These are phyloP conservation scores for Alternaria atra DNA, from an alignment of 2,329 filamentous ascomycete species.

Conservation along the genomic window DNA sequence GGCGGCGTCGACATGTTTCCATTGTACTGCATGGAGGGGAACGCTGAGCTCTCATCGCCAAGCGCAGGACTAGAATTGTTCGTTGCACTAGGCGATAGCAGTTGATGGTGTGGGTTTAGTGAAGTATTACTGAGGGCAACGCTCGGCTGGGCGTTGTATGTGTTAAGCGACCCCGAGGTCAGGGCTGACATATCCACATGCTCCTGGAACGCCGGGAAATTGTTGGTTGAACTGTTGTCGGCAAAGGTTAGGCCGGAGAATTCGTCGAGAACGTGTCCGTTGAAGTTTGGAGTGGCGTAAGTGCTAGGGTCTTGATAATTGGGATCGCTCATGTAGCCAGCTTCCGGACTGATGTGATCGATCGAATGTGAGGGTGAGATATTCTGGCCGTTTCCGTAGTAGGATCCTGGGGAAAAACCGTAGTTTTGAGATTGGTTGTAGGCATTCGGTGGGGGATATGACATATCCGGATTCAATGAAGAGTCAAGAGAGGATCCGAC, in stretches of 20 bases:
- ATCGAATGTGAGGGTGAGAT: conserved; percentile 51
- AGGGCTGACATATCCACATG: conserved; percentile 41
- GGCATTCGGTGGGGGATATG: conserved; percentile 40
- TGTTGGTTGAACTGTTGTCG: conserved; percentile 32
- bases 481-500: conserved; percentile 48
- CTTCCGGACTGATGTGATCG: conserved; percentile 50
- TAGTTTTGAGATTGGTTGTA: conserved; percentile 41
- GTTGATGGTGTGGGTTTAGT: conserved; percentile 41
- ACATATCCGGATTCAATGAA: conserved; percentile 45
- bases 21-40: conserved; percentile 30
- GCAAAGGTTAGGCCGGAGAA: conserved; percentile 40
- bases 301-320: conserved; percentile 43
- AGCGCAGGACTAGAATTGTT: conserved; percentile 49
- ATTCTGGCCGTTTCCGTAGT: conserved; percentile 42
- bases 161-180: conserved; percentile 39
- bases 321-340: conserved; percentile 46
- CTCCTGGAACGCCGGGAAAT: conserved; percentile 35
- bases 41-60: conserved; percentile 38
- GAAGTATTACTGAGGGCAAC: conserved; percentile 30
- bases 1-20: conserved; percentile 42
- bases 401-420: conserved; percentile 39
- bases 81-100: conserved; percentile 49
- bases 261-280: conserved; percentile 43
- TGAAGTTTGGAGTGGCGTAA: conserved; percentile 46
- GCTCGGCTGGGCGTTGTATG: conserved; percentile 42